Conservation (phyloP, 768 basidiomycete species). For the Nevesoporus exiguus region DNA sequence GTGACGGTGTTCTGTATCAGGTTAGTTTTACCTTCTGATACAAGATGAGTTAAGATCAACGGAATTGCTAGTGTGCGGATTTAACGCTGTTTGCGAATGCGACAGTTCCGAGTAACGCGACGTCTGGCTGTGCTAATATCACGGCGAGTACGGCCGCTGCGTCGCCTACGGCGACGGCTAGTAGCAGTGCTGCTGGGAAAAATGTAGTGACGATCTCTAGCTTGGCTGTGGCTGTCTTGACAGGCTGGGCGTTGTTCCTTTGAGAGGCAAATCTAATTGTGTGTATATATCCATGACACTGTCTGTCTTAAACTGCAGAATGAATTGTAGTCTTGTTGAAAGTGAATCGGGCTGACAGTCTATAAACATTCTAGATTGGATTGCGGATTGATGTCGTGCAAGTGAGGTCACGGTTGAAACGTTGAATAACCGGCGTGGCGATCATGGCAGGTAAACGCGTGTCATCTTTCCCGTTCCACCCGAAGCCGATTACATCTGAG, state of each 20-base stretch:
- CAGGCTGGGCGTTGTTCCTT: conserved; percentile 6
- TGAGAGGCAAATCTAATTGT: conserved; percentile 5
- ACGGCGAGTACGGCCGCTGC: conserved; percentile 17
- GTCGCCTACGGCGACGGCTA: conserved; percentile 17
- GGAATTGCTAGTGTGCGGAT: conserved; percentile 66
- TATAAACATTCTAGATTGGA: too few relatives aligned
- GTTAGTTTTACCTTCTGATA: conserved; percentile 29
- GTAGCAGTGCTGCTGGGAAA: conserved; percentile 15
- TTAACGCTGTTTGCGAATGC: conserved; percentile 58
- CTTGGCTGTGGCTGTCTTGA: conserved; percentile 9
- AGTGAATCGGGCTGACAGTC: too few relatives aligned
- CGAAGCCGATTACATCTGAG: background rate
- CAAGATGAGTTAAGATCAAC: background rate
- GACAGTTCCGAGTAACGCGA: conserved; percentile 44
- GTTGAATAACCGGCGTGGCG: too few relatives aligned
- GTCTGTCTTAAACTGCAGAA: background rate
- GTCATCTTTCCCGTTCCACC: background rate
- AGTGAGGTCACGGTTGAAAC: too few relatives aligned
- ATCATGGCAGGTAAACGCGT: background rate
- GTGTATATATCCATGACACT: background rate
- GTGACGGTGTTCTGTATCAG: conserved; percentile 72
- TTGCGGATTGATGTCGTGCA: too few relatives aligned
- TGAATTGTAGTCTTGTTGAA: background rate
- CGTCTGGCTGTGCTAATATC: conserved; percentile 33
- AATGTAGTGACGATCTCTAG: conserved; percentile 8